Evolutionary conservation across 2,329 filamentous ascomycete genomes (phyloP).

Genomic region (Paecilomyces sp.): DNA sequence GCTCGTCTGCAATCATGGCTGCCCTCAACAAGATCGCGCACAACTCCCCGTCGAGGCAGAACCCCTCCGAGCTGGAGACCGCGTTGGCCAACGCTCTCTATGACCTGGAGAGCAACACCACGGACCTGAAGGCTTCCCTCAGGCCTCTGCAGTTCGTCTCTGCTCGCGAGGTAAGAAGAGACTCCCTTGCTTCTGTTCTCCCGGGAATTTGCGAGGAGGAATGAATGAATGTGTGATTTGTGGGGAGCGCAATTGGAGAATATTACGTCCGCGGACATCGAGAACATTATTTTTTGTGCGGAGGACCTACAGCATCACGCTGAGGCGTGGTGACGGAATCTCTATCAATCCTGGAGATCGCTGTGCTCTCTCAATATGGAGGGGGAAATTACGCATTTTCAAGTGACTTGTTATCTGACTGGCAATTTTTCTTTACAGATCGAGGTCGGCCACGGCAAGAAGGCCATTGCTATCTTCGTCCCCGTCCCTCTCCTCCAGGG

Average conservation of each 20-base stretch:
- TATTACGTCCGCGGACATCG: not conserved
- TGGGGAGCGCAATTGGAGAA: not conserved
- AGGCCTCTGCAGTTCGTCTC: slow-evolving; percentile 98
- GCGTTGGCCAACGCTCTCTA: slow-evolving; percentile 94
- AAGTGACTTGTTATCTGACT: slow-evolving; percentile 19
- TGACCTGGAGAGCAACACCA: slow-evolving; percentile 98
- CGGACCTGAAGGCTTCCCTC: slow-evolving; percentile 93
- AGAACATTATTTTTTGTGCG: not conserved
- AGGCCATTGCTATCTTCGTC: slow-evolving; percentile 99
- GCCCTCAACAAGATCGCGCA: slow-evolving; percentile 96
- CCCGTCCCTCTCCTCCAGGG: slow-evolving; percentile 95
- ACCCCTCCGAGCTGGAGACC: slow-evolving; percentile 95
- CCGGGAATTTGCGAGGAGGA: not conserved
- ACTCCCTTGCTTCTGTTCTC: not conserved
- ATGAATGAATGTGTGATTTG: not conserved
- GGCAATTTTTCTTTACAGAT: slow-evolving; percentile 56
- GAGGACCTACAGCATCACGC: not conserved
- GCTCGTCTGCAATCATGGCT: slow-evolving; percentile 54
- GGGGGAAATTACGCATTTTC: not conserved
- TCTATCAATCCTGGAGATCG: not conserved
- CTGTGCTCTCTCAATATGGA: not conserved
- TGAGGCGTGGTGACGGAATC: not conserved
- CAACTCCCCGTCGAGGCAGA: slow-evolving; percentile 94
- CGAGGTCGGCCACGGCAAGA: slow-evolving; percentile 99
- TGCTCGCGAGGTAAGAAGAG: slow-evolving; percentile 86